A percentile compares a stretch with the other conserved stretches of the same genome.
These are phyloP conservation scores for Syncephalastrum monosporum DNA, from an alignment of 371 early-diverging fungal genomes.

Conservation along the genomic window DNA sequence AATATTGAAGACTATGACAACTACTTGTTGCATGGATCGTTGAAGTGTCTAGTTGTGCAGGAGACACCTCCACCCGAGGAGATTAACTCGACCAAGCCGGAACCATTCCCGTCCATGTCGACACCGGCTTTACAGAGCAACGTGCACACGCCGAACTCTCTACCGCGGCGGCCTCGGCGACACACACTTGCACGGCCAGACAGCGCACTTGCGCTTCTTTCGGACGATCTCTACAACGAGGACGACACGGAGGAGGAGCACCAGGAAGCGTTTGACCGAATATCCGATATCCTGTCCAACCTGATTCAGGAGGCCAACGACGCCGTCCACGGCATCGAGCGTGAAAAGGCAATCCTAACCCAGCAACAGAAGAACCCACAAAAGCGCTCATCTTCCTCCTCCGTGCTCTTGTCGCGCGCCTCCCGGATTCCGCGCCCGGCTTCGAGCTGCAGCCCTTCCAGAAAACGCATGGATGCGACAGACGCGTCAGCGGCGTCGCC, in stretches of 20 bases:
- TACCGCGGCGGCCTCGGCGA: slow-evolving; percentile 16
- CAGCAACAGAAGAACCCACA: too few relatives aligned
- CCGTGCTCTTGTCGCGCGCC: too few relatives aligned
- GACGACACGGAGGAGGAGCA: slow-evolving; percentile 23
- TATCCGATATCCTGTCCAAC: slow-evolving; percentile 37
- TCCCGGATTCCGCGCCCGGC: too few relatives aligned
- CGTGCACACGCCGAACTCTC: not conserved
- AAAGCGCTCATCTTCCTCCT: too few relatives aligned
- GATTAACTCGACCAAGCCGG: slow-evolving; percentile 11
- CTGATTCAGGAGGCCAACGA: slow-evolving; percentile 48
- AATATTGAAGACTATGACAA: too few relatives aligned
- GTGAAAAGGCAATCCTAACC: slow-evolving; percentile 16
- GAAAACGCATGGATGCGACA: too few relatives aligned
- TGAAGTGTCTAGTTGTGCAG: slow-evolving; percentile 9
- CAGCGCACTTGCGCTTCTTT: slow-evolving; percentile 32
- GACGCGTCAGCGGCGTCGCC: too few relatives aligned
- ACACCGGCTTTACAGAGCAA: slow-evolving; percentile 13
- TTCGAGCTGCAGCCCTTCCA: too few relatives aligned
- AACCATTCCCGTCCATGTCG: slow-evolving; percentile 30
- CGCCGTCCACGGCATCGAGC: slow-evolving; percentile 33
- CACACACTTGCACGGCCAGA: slow-evolving; percentile 48
- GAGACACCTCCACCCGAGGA: slow-evolving; percentile 22
- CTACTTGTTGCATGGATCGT: not conserved
- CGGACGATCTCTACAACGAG: slow-evolving; percentile 24
- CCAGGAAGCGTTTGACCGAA: slow-evolving; percentile 40